These are phyloP conservation scores for Hypomyces rosellus DNA, from an alignment of 2,329 filamentous ascomycete species.

Conservation along the genomic window DNA sequence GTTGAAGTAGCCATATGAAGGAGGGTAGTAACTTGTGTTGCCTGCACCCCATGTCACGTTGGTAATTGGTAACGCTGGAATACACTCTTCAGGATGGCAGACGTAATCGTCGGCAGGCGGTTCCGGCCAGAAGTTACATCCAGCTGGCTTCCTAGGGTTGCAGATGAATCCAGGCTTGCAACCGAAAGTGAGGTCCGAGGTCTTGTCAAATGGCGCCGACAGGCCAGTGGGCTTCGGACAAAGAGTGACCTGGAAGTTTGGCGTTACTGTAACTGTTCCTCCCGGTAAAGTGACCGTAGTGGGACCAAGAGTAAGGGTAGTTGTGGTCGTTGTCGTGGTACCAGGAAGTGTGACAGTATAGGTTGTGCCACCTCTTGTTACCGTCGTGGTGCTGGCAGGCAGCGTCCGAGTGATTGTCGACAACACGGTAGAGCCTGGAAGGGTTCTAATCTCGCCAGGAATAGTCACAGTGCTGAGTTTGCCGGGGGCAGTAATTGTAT, in stretches of 20 bases:
- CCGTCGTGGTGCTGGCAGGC: slow-evolving; percentile 12
- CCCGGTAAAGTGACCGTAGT: slow-evolving; percentile 23
- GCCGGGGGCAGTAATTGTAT: slow-evolving; percentile 3
- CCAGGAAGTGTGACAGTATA: slow-evolving; percentile 14
- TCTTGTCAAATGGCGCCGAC: slow-evolving; percentile 24
- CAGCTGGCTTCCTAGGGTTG: slow-evolving; percentile 41
- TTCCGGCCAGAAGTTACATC: slow-evolving; percentile 46
- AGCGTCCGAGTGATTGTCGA: slow-evolving; percentile 9
- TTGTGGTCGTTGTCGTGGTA: slow-evolving; percentile 25
- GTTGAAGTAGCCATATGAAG: slow-evolving; percentile 53
- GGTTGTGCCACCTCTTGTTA: slow-evolving; percentile 8
- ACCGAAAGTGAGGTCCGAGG: slow-evolving; percentile 45
- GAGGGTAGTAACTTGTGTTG: slow-evolving; percentile 45
- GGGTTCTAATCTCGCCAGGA: slow-evolving; percentile 18
- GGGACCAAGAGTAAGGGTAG: slow-evolving; percentile 21
- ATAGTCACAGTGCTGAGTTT: slow-evolving; percentile 19
- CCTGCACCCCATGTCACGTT: slow-evolving; percentile 37
- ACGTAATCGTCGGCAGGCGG: slow-evolving; percentile 40
- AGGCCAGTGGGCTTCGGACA: slow-evolving; percentile 41
- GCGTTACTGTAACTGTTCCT: slow-evolving; percentile 22
- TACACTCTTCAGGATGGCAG: slow-evolving; percentile 41
- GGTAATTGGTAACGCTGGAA: slow-evolving; percentile 32
- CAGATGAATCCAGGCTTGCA: slow-evolving; percentile 49
- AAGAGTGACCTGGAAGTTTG: slow-evolving; percentile 26
- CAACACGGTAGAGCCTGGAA: slow-evolving; percentile 10